These are phyloP conservation scores for Gracilaria caudata DNA, from an alignment of 23 red algal species.

Conservation along the genomic window DNA sequence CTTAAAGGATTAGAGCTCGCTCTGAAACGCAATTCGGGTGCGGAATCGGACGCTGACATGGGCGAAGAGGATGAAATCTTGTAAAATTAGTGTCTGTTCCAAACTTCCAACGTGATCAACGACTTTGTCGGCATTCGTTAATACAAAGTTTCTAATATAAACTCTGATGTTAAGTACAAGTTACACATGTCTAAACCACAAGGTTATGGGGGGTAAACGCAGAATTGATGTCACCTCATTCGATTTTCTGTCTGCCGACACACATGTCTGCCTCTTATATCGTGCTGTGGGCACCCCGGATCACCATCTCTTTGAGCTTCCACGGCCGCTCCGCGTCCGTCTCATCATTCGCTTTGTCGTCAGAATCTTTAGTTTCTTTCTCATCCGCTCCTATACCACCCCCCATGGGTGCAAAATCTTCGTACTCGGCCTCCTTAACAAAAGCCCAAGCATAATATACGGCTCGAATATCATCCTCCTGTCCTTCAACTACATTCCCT, in stretches of 20 bases:
- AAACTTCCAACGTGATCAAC: neutral
- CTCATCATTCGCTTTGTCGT: neutral
- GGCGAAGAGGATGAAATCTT: neutral
- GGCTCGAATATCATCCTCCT: conserved; percentile 91
- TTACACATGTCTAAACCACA: neutral
- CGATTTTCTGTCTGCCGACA: neutral
- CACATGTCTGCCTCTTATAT: conserved; percentile 40
- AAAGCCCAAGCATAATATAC: conserved; percentile 90
- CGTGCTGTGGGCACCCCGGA: conserved; percentile 91
- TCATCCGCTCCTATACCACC: conserved; percentile 57
- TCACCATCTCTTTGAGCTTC: conserved; percentile 99
- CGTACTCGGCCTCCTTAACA: conserved; percentile 53
- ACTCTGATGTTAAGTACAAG: neutral
- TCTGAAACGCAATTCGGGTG: conserved; percentile 47
- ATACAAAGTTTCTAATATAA: neutral
- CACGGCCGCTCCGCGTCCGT: conserved; percentile 40
- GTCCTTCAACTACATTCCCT: conserved; percentile 87
- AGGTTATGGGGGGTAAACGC: neutral
- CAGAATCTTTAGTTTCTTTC: conserved; percentile 1
- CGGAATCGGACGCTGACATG: conserved; percentile 29
- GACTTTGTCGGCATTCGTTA: neutral
- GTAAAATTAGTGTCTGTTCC: neutral
- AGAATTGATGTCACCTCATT: neutral
- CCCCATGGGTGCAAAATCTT: conserved; percentile 52
- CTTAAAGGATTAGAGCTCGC: conserved; percentile 55